Conservation (phyloP, 768 basidiomycete genomes). For the Lentinula aciculospora region DNA sequence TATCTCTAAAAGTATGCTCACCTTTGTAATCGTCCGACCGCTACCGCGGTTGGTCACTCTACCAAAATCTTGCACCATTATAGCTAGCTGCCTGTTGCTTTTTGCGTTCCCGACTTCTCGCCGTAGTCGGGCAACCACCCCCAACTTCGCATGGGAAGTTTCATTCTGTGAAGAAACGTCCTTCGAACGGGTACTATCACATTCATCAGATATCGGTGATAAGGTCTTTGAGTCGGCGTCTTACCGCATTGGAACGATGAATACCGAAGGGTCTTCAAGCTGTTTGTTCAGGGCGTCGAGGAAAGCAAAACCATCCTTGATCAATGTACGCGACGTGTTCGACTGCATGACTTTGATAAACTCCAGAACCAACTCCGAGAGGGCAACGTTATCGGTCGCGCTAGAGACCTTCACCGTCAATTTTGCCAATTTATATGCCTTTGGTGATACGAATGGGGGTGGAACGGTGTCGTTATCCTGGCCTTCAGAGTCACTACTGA, state of each 20-base stretch:
- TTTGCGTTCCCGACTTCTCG: conserved; percentile 45
- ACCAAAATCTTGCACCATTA: conserved; percentile 67
- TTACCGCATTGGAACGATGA: conserved; percentile 49
- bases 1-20: conserved; percentile 12
- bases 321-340: conserved; percentile 61
- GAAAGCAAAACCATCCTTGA: conserved; percentile 66
- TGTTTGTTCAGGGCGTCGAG: conserved; percentile 67
- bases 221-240: conserved; percentile 15
- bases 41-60: conserved; percentile 61
- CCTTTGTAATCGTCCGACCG: conserved; percentile 71
- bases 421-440: conserved; percentile 47
- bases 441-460: conserved; percentile 32
- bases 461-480: conserved; percentile 12
- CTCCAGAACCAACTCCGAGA: conserved; percentile 50
- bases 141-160: conserved; percentile 45
- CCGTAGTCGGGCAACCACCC: conserved; percentile 52
- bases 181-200: neutral
- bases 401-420: conserved; percentile 36
- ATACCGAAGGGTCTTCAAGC: conserved; percentile 62
- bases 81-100: conserved; percentile 53
- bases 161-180: conserved; percentile 1
- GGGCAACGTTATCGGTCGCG: conserved; percentile 48
- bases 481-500: conserved; percentile 32
- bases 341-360: conserved; percentile 60
- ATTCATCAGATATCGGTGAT: neutral